Evolutionary conservation across 2,329 filamentous ascomycete genomes (phyloP), one percentile per base, ranked within the genome.

Genomic region (Teratosphaeria nubilosa): DNA sequence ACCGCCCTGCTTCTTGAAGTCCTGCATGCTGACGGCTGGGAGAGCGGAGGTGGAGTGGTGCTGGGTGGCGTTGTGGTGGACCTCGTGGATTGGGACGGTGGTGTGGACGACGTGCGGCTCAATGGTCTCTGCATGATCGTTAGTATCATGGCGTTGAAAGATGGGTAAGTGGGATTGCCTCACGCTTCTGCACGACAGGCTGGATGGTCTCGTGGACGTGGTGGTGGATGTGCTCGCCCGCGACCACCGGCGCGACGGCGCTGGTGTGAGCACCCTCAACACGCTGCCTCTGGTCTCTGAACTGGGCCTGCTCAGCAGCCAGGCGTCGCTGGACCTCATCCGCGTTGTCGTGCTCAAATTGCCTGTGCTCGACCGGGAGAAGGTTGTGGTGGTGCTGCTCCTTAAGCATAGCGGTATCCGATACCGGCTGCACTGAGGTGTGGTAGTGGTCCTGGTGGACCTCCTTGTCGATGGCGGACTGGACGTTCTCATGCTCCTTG

Each of bases 361-460:
- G 76, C 58, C 81, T 80, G 69, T 86, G 78, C 72, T 87, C 78
- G 0, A 86, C 80, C 1, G 77, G 77, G 1, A 75, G 74, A 16
- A 85, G 68, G 41, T 85, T 82, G 69, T 86, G 80, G 22, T 76
- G 74, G 68, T 88, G 86, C 70, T 84, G 74, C 72, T 88, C 86
- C 0, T 85, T 82, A 0, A 80, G 71, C 10, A 77, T 76, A 66
- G 82, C 82, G 62, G 77, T 73, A 64, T 83, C 76, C 20, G 75
- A 58, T 25, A 90, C 73, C 0, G 86, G 86, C 72, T 89, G 86
- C 1, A 88, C 75, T 0, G 83, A 84, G 53, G 84, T 86, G 70
- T 89, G 85, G 70, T 87, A 83, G 65, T 89, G 86, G 59, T 88
- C 83, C 69, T 88, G 86, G 68, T 89, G 85, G 3, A 88, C 75